phyloP scores from a whole-genome alignment of 768 basidiomycete genomes.

The Trichaptum fuscoviolaceum region DNA sequence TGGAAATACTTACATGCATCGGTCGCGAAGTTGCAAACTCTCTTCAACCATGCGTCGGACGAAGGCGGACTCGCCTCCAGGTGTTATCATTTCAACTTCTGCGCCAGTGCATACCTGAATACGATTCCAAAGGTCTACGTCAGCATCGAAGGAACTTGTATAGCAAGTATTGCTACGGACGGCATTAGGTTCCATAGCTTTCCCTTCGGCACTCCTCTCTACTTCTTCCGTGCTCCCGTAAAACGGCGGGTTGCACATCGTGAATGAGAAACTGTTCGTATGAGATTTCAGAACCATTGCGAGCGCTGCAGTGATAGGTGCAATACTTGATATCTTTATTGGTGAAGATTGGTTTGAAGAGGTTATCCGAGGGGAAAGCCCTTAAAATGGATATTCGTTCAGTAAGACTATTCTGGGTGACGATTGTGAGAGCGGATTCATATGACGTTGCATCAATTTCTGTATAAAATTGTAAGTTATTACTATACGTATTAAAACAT shows the following conservation, averaged over 20 bases:
- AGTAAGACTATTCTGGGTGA: conserved; percentile 50
- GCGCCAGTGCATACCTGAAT: conserved; percentile 80
- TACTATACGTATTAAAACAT: background rate
- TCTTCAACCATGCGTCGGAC: conserved; percentile 74
- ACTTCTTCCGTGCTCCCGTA: conserved; percentile 76
- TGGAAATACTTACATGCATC: conserved; percentile 49
- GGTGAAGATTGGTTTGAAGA: conserved; percentile 40
- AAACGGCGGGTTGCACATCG: conserved; percentile 97
- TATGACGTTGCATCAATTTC: conserved; percentile 71
- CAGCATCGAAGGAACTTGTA: background rate
- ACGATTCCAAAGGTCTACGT: background rate
- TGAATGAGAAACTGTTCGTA: conserved; percentile 56
- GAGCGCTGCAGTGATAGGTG: background rate
- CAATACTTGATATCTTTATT: conserved; percentile 7
- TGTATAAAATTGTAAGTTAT: conserved; percentile 21
- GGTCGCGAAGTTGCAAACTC: conserved; percentile 43
- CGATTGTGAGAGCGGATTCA: conserved; percentile 47
- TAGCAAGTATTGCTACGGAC: conserved; percentile 35
- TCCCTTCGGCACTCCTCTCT: conserved; percentile 47
- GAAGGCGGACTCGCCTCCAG: conserved; percentile 81
- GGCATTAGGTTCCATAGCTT: conserved; percentile 63
- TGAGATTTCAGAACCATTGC: background rate
- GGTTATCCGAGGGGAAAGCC: conserved; percentile 29
- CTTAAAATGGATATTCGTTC: conserved; percentile 45
- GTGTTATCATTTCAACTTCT: conserved; percentile 81